phyloP scores from a whole-genome alignment of 2,329 filamentous ascomycete genomes.

The Fusarium sp. region DNA sequence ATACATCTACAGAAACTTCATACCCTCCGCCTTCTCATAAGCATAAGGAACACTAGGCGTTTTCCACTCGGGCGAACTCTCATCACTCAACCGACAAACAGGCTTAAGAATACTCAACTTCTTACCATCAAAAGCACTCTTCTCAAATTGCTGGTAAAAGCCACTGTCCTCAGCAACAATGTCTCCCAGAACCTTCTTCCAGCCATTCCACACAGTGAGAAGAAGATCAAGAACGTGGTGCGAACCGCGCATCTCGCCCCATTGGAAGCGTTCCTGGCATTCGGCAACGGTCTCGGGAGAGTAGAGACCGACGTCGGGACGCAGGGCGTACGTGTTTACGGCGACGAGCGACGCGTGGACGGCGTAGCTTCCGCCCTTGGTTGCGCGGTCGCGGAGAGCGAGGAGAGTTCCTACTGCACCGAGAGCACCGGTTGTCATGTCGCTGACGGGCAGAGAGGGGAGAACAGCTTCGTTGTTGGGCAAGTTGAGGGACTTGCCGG shows the following conservation, averaged over 20 bases:
- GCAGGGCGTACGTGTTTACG: slow-evolving; percentile 14
- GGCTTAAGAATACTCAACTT: slow-evolving; percentile 22
- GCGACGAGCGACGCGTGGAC: slow-evolving; percentile 15
- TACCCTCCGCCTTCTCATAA: slow-evolving; percentile 13
- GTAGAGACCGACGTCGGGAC: slow-evolving; percentile 2
- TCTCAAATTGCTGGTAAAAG: slow-evolving; percentile 13
- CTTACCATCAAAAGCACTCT: slow-evolving; percentile 16
- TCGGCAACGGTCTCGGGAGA: slow-evolving; percentile 7
- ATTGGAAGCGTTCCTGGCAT: slow-evolving; percentile 17
- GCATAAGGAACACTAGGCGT: slow-evolving; percentile 27
- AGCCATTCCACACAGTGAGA: slow-evolving; percentile 18
- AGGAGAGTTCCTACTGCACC: slow-evolving; percentile 49
- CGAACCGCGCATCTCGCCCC: slow-evolving; percentile 20
- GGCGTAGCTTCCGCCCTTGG: slow-evolving; percentile 27
- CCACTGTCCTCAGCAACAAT: slow-evolving; percentile 3
- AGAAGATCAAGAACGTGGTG: slow-evolving; percentile 25
- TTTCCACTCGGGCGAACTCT: slow-evolving; percentile 8
- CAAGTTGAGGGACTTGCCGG: slow-evolving; percentile 1
- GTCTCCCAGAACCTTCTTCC: slow-evolving; percentile 4
- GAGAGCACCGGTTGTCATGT: slow-evolving; percentile 51
- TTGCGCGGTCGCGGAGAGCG: slow-evolving; percentile 49
- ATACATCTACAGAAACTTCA: neutral
- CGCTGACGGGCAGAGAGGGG: slow-evolving; percentile 44
- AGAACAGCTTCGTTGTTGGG: slow-evolving; percentile 37
- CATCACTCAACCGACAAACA: slow-evolving; percentile 1